Percentiles rank a stretch among this genome's conserved stretches.
Evolutionary conservation across 257 asterid species (phyloP).

Genomic region (Phtheirospermum japonicum): DNA sequence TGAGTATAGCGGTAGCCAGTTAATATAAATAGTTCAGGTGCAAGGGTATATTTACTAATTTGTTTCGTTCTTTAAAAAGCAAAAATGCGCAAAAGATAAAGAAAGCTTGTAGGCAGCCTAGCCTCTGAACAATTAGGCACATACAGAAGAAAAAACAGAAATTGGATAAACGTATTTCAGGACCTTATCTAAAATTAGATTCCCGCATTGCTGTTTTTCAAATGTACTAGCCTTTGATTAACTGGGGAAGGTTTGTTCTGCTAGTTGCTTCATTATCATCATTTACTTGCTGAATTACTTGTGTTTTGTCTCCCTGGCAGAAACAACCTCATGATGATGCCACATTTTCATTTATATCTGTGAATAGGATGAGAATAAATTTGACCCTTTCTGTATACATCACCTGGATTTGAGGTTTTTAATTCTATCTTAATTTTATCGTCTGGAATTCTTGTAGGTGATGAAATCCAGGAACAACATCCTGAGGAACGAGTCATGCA

Average conservation of each 20-base stretch:
- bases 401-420: slow-evolving; percentile 18
- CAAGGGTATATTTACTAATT: slow-evolving; percentile 7
- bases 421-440: slow-evolving; percentile 10
- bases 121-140: slow-evolving; percentile 19
- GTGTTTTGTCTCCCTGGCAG: background rate
- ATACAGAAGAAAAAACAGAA: background rate
- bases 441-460: slow-evolving; percentile 48
- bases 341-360: background rate
- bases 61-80: background rate
- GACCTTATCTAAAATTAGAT: slow-evolving; percentile 1
- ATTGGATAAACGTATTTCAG: slow-evolving; percentile 14
- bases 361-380: slow-evolving; percentile 5
- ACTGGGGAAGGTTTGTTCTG: slow-evolving; percentile 10
- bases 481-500: slow-evolving; percentile 48
- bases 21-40: slow-evolving; percentile 20
- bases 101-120: slow-evolving; percentile 8
- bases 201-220: slow-evolving; percentile 8
- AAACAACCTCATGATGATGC: slow-evolving; percentile 21
- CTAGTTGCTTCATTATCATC: slow-evolving; percentile 15
- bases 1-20: slow-evolving; percentile 13
- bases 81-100: slow-evolving; percentile 6
- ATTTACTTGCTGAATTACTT: slow-evolving; percentile 6
- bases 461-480: slow-evolving; percentile 49
- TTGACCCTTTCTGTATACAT: slow-evolving; percentile 13
- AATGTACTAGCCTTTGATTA: slow-evolving; percentile 11